Percentiles rank a stretch among this genome's conserved stretches.
These are phyloP conservation scores for Daphne laureola DNA, from an alignment of 441 rosid species.

Conservation along the genomic window DNA sequence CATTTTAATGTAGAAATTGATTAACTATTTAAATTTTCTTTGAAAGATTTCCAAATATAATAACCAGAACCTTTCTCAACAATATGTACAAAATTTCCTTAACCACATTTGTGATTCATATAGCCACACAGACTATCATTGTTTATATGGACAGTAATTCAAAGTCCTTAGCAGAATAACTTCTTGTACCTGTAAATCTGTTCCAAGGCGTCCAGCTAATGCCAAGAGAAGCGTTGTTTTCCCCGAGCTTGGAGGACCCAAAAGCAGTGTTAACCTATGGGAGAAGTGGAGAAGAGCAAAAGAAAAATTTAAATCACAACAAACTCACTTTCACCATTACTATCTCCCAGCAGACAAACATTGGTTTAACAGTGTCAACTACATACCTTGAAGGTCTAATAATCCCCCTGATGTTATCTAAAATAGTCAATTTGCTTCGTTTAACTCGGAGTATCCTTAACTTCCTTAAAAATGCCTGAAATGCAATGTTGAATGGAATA, in stretches of 20 bases:
- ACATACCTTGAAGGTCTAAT: constrained; percentile 87
- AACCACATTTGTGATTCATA: no score
- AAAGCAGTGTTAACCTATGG: constrained; percentile 71
- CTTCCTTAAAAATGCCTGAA: constrained; percentile 66
- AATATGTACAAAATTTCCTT: no score
- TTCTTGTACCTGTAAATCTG: constrained; percentile 55
- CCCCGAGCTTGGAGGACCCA: constrained; percentile 99
- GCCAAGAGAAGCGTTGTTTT: constrained; percentile 92
- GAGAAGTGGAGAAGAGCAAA: not conserved
- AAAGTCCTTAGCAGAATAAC: no score
- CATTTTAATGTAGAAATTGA: no score
- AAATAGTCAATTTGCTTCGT: constrained; percentile 76
- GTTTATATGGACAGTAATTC: no score
- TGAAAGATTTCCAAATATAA: no score
- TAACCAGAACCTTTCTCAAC: no score
- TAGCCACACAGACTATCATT: no score
- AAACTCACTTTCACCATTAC: not conserved
- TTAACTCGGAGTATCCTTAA: constrained; percentile 44
- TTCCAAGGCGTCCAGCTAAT: constrained; percentile 85
- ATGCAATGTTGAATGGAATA: constrained; percentile 1
- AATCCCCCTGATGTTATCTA: constrained; percentile 69
- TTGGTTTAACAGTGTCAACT: constrained; percentile 6
- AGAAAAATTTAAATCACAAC: constrained; percentile 8
- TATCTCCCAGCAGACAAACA: not conserved
- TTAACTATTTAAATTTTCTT: no score